Percentiles rank a stretch among this genome's conserved stretches.
Conservation (phyloP, 495 filamentous ascomycete genomes). For the Lineolata rhizophorae region DNA sequence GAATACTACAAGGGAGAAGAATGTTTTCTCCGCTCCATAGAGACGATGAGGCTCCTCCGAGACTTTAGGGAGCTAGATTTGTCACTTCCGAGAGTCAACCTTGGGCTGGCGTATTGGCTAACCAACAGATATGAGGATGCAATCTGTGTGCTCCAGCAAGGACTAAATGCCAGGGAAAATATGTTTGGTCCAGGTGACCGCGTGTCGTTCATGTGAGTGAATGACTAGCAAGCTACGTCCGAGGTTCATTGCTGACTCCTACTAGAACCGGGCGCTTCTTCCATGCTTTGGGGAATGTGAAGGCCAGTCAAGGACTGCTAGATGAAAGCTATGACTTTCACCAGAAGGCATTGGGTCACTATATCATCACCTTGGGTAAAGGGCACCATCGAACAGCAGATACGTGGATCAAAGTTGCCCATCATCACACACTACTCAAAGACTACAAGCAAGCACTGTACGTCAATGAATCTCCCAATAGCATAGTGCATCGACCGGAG, state of each 20-base stretch:
- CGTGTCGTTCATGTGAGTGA: conserved; percentile 12
- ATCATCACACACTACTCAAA: conserved; percentile 11
- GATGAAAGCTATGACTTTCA: conserved; percentile 15
- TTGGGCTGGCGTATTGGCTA: conserved; percentile 12
- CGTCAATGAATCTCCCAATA: conserved; percentile 1
- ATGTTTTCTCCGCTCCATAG: conserved; percentile 8
- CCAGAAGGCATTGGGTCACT: conserved; percentile 8
- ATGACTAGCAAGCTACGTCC: neutral
- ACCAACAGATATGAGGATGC: conserved; percentile 8
- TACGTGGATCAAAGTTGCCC: conserved; percentile 13
- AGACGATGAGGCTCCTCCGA: conserved; percentile 3
- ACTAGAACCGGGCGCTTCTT: conserved; percentile 15
- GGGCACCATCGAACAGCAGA: conserved; percentile 13
- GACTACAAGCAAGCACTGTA: conserved; percentile 12
- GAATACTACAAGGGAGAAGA: conserved; percentile 6
- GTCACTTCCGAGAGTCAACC: conserved; percentile 11
- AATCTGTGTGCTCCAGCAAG: conserved; percentile 4
- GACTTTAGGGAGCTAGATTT: conserved; percentile 3
- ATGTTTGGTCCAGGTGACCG: conserved; percentile 7
- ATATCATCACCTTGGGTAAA: conserved; percentile 12
- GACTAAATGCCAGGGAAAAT: conserved; percentile 6
- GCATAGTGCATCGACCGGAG: neutral
- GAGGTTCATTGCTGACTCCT: conserved; percentile 1
- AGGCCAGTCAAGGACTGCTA: conserved; percentile 4
- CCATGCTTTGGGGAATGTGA: conserved; percentile 15